These are phyloP conservation scores for Rubia tinctorum DNA, from an alignment of 305 asterid species.

Conservation along the genomic window DNA sequence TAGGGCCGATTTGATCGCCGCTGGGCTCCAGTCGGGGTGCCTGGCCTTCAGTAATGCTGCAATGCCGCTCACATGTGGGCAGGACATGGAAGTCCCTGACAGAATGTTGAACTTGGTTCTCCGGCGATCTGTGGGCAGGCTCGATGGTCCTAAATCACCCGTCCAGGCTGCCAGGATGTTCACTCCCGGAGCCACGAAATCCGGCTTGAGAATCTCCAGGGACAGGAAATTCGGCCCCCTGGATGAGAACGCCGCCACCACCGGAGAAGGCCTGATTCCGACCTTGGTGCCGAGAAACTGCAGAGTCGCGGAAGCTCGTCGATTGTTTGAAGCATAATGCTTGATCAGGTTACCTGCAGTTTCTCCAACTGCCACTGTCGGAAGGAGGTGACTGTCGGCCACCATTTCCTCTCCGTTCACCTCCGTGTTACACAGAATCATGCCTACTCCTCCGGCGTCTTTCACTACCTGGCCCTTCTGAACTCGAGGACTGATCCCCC, in stretches of 20 bases:
- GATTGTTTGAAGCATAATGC: slow-evolving; percentile 34
- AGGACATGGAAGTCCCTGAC: slow-evolving; percentile 96
- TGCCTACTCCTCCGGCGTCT: slow-evolving; percentile 88
- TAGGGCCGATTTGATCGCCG: slow-evolving; percentile 80
- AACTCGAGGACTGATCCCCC: slow-evolving; percentile 87
- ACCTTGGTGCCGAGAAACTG: slow-evolving; percentile 73
- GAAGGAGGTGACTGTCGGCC: slow-evolving; percentile 86
- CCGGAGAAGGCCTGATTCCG: slow-evolving; percentile 73
- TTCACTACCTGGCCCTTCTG: slow-evolving; percentile 91
- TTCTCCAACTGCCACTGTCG: slow-evolving; percentile 84
- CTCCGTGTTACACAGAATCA: slow-evolving; percentile 74
- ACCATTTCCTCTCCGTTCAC: slow-evolving; percentile 83
- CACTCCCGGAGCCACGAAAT: slow-evolving; percentile 87
- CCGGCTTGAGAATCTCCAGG: slow-evolving; percentile 78
- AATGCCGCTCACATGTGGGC: slow-evolving; percentile 90
- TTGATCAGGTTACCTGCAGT: slow-evolving; percentile 52
- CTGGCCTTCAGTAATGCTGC: slow-evolving; percentile 80
- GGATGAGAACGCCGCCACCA: slow-evolving; percentile 92
- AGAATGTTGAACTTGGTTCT: slow-evolving; percentile 71
- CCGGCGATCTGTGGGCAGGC: slow-evolving; percentile 62
- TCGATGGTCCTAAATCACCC: slow-evolving; percentile 73
- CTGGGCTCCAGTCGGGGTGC: slow-evolving; percentile 83
- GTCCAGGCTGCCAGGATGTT: slow-evolving; percentile 97
- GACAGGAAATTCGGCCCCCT: slow-evolving; percentile 84
- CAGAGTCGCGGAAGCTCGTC: slow-evolving; percentile 56